phyloP scores from a whole-genome alignment of 495 filamentous ascomycete species.

The Cercophora newfieldiana region DNA sequence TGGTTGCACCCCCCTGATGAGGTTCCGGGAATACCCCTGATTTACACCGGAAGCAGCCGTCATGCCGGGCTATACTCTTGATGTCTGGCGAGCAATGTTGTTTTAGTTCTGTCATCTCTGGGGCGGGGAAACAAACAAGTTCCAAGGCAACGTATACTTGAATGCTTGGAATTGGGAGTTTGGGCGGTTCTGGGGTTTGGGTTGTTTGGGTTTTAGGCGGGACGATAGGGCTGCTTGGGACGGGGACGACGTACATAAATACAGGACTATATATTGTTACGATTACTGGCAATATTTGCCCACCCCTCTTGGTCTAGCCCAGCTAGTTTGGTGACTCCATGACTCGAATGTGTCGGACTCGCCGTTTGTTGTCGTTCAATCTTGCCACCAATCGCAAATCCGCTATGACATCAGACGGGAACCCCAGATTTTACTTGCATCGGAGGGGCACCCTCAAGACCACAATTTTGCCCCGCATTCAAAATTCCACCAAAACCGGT shows the following conservation, averaged over 20 bases:
- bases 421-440: background rate
- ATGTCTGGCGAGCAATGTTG: conserved; percentile 13
- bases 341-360: background rate
- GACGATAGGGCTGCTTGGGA: background rate
- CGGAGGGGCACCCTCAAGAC: background rate
- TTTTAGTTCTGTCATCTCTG: conserved; percentile 1
- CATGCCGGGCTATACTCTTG: conserved; percentile 10
- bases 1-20: conserved; percentile 8
- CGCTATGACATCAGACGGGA: background rate
- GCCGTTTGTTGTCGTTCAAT: background rate
- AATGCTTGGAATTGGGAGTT: conserved; percentile 1
- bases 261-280: conserved; percentile 6
- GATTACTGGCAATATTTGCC: background rate
- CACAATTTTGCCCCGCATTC: conserved; percentile 37
- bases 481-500: conserved; percentile 33
- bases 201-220: background rate
- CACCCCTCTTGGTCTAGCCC: background rate
- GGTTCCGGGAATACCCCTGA: conserved; percentile 26
- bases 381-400: background rate
- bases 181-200: background rate
- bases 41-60: conserved; percentile 16
- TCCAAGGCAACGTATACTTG: background rate
- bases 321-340: background rate
- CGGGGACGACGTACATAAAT: conserved; percentile 10
- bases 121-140: background rate